phyloP scores from a whole-genome alignment of 163 green algal genomes.

The Prototheca cutis region DNA sequence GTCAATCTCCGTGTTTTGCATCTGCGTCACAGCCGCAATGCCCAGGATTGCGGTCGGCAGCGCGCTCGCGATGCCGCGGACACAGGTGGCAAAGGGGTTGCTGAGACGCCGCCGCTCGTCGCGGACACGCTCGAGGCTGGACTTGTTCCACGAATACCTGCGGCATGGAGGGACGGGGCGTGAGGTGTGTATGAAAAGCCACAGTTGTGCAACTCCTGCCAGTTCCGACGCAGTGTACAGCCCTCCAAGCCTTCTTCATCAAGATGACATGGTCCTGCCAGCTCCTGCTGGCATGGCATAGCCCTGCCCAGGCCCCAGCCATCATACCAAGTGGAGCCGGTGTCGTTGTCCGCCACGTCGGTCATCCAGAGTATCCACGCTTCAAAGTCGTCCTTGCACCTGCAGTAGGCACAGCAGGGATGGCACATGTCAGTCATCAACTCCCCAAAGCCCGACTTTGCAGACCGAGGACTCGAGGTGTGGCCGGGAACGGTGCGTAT shows the following conservation, averaged over 20 bases:
- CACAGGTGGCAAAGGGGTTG: slow-evolving; percentile 16
- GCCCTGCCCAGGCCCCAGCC: neutral
- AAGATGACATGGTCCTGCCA: neutral
- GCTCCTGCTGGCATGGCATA: neutral
- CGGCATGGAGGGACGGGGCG: neutral
- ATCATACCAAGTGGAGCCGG: slow-evolving; percentile 20
- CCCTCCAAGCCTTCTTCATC: neutral
- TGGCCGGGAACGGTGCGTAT: no score
- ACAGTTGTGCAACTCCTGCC: neutral
- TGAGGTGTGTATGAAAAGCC: neutral
- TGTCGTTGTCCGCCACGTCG: slow-evolving; percentile 27
- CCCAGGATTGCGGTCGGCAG: slow-evolving; percentile 28
- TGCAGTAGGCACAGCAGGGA: neutral
- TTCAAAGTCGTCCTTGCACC: slow-evolving; percentile 32
- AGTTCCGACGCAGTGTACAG: neutral
- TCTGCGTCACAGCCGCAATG: slow-evolving; percentile 17
- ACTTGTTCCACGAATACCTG: slow-evolving; percentile 31
- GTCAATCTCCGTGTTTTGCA: slow-evolving; percentile 26
- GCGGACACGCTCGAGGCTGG: slow-evolving; percentile 26
- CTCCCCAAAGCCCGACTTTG: no score
- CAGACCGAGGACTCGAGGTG: no score
- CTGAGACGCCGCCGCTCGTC: slow-evolving; percentile 21
- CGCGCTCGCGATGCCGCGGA: slow-evolving; percentile 13
- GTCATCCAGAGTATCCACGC: slow-evolving; percentile 33
- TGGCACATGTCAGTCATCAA: neutral